A percentile compares a stretch with the other conserved stretches of the same genome.
Evolutionary conservation across 2,329 filamentous ascomycete genomes (phyloP).

Genomic region (Aspergillus quadrilineatus): DNA sequence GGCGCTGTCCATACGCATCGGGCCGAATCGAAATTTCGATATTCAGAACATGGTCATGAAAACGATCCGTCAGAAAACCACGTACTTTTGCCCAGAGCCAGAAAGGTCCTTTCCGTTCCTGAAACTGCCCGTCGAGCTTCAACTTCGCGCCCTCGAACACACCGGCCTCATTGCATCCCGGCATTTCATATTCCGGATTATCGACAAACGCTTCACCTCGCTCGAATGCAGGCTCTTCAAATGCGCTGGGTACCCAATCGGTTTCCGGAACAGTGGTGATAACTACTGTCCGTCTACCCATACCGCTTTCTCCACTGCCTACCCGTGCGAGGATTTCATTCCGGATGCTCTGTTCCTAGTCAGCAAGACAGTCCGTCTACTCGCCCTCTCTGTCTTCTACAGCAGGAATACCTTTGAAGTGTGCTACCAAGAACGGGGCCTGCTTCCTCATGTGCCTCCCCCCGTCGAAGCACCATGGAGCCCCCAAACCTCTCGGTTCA

Average conservation of each 20-base stretch:
- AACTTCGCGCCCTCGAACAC: not conserved
- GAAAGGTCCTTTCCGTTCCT: not conserved
- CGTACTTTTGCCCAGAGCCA: not conserved
- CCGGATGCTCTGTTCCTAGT: conserved; percentile 1
- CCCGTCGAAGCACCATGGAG: not conserved
- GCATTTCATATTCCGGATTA: not conserved
- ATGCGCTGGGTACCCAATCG: not conserved
- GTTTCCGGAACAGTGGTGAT: too few relatives aligned
- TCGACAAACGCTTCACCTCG: not conserved
- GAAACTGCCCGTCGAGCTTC: conserved; percentile 4
- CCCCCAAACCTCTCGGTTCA: not conserved
- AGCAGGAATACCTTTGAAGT: not conserved
- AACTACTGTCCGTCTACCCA: conserved; percentile 1
- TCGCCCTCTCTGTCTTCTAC: not conserved
- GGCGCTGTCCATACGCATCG: not conserved
- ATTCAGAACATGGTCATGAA: conserved; percentile 3
- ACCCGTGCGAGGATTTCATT: not conserved
- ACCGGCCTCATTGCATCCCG: not conserved
- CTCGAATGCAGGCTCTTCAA: not conserved
- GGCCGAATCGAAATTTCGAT: not conserved
- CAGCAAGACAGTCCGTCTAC: not conserved
- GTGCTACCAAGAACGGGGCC: not conserved
- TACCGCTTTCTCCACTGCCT: conserved; percentile 3
- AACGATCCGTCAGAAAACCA: not conserved
- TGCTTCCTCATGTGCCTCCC: too few relatives aligned